These are phyloP conservation scores for Cicer yamashitae DNA, from an alignment of 306 rosid species.

Conservation along the genomic window DNA sequence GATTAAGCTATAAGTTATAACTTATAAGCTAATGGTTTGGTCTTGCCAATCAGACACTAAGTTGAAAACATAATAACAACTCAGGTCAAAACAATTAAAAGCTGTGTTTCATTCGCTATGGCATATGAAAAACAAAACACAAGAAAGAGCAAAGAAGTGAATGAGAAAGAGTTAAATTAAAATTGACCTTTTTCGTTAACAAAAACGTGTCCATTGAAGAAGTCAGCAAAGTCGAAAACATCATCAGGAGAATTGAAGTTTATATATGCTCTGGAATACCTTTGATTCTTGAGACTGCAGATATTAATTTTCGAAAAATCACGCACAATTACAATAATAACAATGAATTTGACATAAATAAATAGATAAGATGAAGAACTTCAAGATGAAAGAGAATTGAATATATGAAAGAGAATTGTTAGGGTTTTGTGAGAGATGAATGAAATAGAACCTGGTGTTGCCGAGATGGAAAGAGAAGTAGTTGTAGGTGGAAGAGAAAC, in stretches of 20 bases:
- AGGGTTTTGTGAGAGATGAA: constrained; percentile 31
- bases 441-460: constrained; percentile 43
- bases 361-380: not conserved
- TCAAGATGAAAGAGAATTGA: not conserved
- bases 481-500: constrained; percentile 70
- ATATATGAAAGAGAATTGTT: not conserved
- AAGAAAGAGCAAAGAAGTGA: not conserved
- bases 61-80: not conserved
- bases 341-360: not conserved
- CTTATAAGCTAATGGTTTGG: too few relatives aligned
- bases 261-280: constrained; percentile 83
- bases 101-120: not conserved
- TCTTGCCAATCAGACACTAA: too few relatives aligned
- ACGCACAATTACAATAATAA: not conserved
- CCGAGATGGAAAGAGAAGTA: constrained; percentile 81
- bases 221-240: constrained; percentile 83
- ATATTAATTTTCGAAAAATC: constrained; percentile 34
- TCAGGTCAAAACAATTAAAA: not conserved
- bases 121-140: constrained; percentile 5
- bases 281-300: constrained; percentile 81
- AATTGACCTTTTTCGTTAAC: constrained; percentile 87
- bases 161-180: not conserved
- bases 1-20: too few relatives aligned
- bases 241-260: constrained; percentile 73
- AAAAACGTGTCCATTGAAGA: constrained; percentile 86